phyloP scores from a whole-genome alignment of 805 yeast genomes.

The Wickerhamomyces silvicola region DNA sequence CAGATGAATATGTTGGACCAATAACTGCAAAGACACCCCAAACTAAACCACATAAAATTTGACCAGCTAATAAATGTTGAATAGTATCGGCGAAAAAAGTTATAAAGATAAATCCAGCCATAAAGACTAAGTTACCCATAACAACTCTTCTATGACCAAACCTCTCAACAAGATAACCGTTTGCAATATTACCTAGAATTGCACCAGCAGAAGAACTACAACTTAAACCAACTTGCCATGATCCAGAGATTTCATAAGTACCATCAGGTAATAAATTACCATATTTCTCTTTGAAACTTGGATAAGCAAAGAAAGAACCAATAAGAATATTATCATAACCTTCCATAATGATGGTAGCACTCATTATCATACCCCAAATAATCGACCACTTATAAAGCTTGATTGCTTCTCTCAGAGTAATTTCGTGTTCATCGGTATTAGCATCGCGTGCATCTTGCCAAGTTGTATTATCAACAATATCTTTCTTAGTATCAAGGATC shows the following conservation, averaged over 20 bases:
- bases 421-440: conserved; percentile 14
- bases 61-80: conserved; percentile 33
- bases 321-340: conserved; percentile 19
- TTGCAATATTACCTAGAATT: conserved; percentile 24
- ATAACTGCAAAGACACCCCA: conserved; percentile 37
- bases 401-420: conserved; percentile 13
- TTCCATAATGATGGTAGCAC: conserved; percentile 19
- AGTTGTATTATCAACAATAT: conserved; percentile 8
- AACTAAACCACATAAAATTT: conserved; percentile 34
- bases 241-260: conserved; percentile 30
- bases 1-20: conserved; percentile 35
- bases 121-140: conserved; percentile 23
- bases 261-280: conserved; percentile 22
- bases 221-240: conserved; percentile 38
- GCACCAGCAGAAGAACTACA: conserved; percentile 27
- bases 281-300: conserved; percentile 13
- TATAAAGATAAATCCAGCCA: conserved; percentile 32
- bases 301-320: conserved; percentile 19
- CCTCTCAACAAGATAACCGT: conserved; percentile 25
- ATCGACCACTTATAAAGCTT: conserved; percentile 11
- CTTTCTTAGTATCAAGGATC: no score
- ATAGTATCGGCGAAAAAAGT: conserved; percentile 34
- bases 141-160: conserved; percentile 32
- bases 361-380: conserved; percentile 15
- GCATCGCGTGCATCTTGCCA: conserved; percentile 12